Evolutionary conservation across 306 rosid genomes (phyloP).

Genomic region (Crotalaria pallida): DNA sequence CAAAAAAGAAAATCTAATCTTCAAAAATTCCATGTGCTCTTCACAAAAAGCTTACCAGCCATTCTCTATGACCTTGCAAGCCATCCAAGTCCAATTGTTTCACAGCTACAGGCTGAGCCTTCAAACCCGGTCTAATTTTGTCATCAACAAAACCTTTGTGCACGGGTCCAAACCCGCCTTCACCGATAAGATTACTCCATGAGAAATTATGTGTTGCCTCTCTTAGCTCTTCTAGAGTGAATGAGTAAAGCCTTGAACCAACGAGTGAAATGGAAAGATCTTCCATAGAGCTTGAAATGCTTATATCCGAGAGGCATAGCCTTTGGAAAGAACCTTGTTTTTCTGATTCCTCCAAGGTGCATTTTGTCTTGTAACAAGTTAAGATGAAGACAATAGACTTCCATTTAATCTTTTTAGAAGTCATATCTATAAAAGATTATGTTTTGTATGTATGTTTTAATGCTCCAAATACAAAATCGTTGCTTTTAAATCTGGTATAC

Average conservation of each 20-base stretch:
- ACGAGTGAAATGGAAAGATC: constrained; percentile 68
- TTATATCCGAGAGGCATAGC: constrained; percentile 56
- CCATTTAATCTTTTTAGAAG: constrained; percentile 55
- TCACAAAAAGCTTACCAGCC: constrained; percentile 61
- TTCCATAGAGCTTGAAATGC: constrained; percentile 52
- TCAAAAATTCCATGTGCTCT: background rate
- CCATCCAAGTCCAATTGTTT: constrained; percentile 74
- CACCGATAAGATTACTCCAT: constrained; percentile 68
- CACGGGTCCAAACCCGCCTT: constrained; percentile 91
- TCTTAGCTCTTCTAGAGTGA: constrained; percentile 57
- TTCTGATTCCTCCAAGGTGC: constrained; percentile 21
- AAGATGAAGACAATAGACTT: constrained; percentile 59
- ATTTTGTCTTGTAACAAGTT: constrained; percentile 45
- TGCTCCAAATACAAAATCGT: constrained; percentile 15
- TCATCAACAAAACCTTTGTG: constrained; percentile 74
- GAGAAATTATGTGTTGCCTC: constrained; percentile 61
- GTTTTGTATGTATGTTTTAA: background rate
- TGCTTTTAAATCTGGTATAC: background rate
- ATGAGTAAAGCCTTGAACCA: constrained; percentile 56
- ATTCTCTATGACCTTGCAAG: constrained; percentile 82
- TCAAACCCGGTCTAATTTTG: constrained; percentile 49
- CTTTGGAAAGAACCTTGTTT: constrained; percentile 46
- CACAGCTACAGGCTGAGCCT: constrained; percentile 79
- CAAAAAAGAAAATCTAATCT: background rate
- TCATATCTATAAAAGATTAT: constrained; percentile 23